These are phyloP conservation scores for Quercus lobata DNA, from an alignment of 331 rosid species.

Conservation along the genomic window DNA sequence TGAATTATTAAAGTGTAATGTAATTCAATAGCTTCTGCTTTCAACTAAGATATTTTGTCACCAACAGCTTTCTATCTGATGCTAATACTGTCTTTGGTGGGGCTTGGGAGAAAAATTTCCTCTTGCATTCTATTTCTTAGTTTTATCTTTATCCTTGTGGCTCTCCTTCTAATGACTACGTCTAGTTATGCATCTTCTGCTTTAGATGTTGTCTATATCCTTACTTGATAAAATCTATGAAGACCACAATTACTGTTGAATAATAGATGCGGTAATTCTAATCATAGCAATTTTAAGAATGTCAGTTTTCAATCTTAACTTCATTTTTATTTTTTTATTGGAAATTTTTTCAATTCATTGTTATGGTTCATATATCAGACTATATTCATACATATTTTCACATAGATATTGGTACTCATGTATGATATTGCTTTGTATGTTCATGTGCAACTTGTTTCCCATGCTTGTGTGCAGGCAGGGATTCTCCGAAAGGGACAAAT, in stretches of 20 bases:
- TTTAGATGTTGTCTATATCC: background rate
- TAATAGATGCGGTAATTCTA: background rate
- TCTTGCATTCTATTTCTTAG: background rate
- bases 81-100: background rate
- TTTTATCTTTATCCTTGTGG: background rate
- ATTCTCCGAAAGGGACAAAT: slow-evolving; percentile 27
- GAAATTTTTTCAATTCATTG: background rate
- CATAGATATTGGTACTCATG: background rate
- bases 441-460: background rate
- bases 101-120: background rate
- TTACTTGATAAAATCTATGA: background rate
- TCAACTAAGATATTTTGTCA: background rate
- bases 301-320: background rate
- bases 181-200: background rate
- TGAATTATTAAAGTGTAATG: background rate
- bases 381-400: background rate
- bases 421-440: background rate
- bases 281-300: background rate
- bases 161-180: background rate
- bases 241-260: background rate
- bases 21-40: background rate
- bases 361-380: background rate
- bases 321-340: slow-evolving; percentile 2
- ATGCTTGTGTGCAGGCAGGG: slow-evolving; percentile 37
- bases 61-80: background rate